Base-by-base conservation (phyloP, 257 asterid genomes). In the Solanum megistacrolobum region DNA sequence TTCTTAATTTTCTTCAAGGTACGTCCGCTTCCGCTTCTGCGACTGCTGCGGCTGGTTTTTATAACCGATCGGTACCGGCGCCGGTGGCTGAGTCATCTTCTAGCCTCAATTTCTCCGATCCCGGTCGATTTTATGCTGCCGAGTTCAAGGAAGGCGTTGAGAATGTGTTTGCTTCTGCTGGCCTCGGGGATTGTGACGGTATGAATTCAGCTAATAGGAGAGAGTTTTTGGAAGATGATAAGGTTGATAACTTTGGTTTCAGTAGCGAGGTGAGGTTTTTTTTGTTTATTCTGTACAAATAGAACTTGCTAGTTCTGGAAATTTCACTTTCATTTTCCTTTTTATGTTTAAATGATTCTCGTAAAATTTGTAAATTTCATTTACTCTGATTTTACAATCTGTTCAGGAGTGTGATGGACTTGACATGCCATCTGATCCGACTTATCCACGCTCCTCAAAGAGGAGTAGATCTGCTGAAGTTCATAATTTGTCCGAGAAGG, bases 401-500 rank as follows among this genome's bases (percentile, higher is more conserved):
- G 29, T 73, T 86, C 52, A 93, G 98, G 98, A 91, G 83, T 89
- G 94, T 81, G 98, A 92, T 74, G 93, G 92, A 89, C 92, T 92
- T 86, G 98, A 93, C 43, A 69, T 83, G 43, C 91, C 87, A 66
- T 72, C 13, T 4, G 91, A 92, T 89, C 91, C 90, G 65, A 89
- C 83, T 84, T 92, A 90, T 84, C 89, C 90, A 7, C 98, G 95
- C 74, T 95, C 96, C 29, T 95, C 98, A 1, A 96, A 96, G 95
- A 94, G 99, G 91, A 94, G 95, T 89, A 93, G 99, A 91, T 98
- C 99, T 62, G 98, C 99, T 2, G 99, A 97, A 86, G 93, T 96
- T 86, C 99, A 97, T 89, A 96, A 97, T 90, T 83, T 95, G 89
- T 96, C 99, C 3, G 99, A 97, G 89, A 97, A 97, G 99, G 99